Evolutionary conservation across 768 basidiomycete genomes (phyloP).

Genomic region (Austroboletus festivus): DNA sequence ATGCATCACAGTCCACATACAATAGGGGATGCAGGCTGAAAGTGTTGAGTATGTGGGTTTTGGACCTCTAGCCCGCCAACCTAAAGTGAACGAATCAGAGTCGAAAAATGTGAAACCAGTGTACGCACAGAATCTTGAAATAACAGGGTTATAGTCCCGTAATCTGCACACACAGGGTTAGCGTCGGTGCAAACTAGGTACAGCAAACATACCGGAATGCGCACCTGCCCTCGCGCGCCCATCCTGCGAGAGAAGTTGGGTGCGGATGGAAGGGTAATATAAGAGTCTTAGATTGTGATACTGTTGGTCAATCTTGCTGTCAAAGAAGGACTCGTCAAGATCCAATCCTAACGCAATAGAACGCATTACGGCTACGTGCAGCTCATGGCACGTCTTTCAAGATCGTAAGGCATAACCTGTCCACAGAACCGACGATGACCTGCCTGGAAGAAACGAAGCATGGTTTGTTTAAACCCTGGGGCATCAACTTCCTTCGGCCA

Average conservation of each 20-base stretch:
- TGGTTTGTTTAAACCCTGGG: slow-evolving; percentile 67
- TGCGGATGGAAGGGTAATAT: slow-evolving; percentile 76
- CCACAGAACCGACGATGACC: slow-evolving; percentile 10
- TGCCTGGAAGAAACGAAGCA: slow-evolving; percentile 74
- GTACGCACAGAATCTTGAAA: slow-evolving; percentile 68
- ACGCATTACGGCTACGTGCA: slow-evolving; percentile 79
- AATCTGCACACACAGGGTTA: slow-evolving; percentile 43
- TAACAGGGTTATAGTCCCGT: slow-evolving; percentile 76
- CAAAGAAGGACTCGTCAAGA: slow-evolving; percentile 72
- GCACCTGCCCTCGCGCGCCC: slow-evolving; percentile 81
- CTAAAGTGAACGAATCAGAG: slow-evolving; percentile 25
- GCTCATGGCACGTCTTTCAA: slow-evolving; percentile 64
- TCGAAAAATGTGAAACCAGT: background rate
- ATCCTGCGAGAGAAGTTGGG: slow-evolving; percentile 50
- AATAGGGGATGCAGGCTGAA: slow-evolving; percentile 71
- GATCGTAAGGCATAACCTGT: slow-evolving; percentile 4
- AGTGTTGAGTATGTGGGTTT: slow-evolving; percentile 71
- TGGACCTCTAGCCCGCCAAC: slow-evolving; percentile 82
- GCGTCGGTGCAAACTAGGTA: background rate
- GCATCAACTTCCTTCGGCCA: slow-evolving; percentile 69
- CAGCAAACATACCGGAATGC: slow-evolving; percentile 56
- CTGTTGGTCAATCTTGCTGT: slow-evolving; percentile 69
- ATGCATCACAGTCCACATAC: slow-evolving; percentile 40
- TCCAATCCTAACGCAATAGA: slow-evolving; percentile 79
- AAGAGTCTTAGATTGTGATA: slow-evolving; percentile 79